Conservation (phyloP, 2,329 filamentous ascomycete genomes). For the Chaetomiaceae sp. region DNA sequence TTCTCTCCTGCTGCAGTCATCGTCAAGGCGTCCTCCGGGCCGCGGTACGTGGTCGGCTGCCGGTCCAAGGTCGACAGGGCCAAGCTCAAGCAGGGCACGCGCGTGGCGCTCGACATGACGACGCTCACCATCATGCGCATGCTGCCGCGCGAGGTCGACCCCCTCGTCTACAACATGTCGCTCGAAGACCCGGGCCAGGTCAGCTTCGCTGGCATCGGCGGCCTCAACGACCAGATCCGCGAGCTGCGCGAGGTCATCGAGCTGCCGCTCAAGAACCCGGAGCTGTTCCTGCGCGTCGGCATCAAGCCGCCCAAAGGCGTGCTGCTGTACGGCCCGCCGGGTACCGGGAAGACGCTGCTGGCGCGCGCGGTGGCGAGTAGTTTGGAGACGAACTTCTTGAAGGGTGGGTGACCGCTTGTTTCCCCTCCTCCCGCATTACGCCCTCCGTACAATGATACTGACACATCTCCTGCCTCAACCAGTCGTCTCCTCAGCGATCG, state of each 20-base stretch:
- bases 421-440: too few species aligned
- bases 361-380: slow-evolving; percentile 93
- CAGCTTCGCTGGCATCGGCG: slow-evolving; percentile 96
- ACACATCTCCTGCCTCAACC: slow-evolving; percentile 12
- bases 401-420: slow-evolving; percentile 53
- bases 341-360: slow-evolving; percentile 92
- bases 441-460: neutral
- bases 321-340: slow-evolving; percentile 88
- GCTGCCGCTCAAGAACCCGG: slow-evolving; percentile 94
- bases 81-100: slow-evolving; percentile 96
- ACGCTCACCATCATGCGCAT: slow-evolving; percentile 99
- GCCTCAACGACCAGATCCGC: slow-evolving; percentile 95
- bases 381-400: slow-evolving; percentile 95
- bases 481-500: slow-evolving; percentile 98
- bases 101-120: slow-evolving; percentile 97
- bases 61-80: slow-evolving; percentile 96
- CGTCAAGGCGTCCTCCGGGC: slow-evolving; percentile 95
- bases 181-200: slow-evolving; percentile 95
- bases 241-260: slow-evolving; percentile 97
- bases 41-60: slow-evolving; percentile 96
- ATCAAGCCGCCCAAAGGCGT: slow-evolving; percentile 99
- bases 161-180: slow-evolving; percentile 99
- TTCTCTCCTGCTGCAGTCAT: slow-evolving; percentile 58
- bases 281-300: slow-evolving; percentile 91
- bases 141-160: slow-evolving; percentile 96